Base-by-base conservation (phyloP, 768 basidiomycete genomes). In the Xerocomus brunneocitrinus region DNA sequence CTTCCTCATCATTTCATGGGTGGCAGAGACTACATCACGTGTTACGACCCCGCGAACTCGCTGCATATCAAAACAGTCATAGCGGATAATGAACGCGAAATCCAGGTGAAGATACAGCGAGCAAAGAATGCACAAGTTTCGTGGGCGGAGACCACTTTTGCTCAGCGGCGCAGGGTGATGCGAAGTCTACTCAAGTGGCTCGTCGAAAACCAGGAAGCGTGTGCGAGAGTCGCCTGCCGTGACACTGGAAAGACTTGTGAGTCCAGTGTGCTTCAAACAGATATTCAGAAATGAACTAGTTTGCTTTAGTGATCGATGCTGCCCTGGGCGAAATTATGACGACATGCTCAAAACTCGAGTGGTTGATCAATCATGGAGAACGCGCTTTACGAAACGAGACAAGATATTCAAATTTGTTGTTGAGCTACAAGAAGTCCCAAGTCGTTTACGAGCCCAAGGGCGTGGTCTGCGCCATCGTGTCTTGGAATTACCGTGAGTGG, bases 201-300 rank as follows among this genome's bases (percentile, higher is more conserved):
- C 5, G 84, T 98, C 32, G 85, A 89, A 58, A 94, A 98, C 63
- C 89, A 94, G 73, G 88, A 93, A 49, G 71, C 75, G 24, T 91
- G 93, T 57, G 91, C 91, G 31, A 78, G 86, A 39, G 88, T 95
- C 27, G 91, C 91, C 24, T 92, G 91, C 66, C 78, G 95, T 31
- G 95, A 99, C 69, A 92, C 92, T 0, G 95, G 95, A 39, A 99
- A 98, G 78, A 98, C 95, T 27, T 73, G 91, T 91, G 62, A 69
- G 88, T 79, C 30, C 42, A 39, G 12, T 3, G 10, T 5, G 0
- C 28, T 52, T 46, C 30, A 46, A 31, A 16, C 38, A 39, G 25
- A 39, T 39, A 27, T 0, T 24, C 4, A 45, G 50, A 41, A 46
- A 42, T 55, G 35, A 57, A 48, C n/a, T 24, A 13, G 9, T 50